phyloP scores from a whole-genome alignment of 768 basidiomycete species.

The Naganishia randhawae region DNA sequence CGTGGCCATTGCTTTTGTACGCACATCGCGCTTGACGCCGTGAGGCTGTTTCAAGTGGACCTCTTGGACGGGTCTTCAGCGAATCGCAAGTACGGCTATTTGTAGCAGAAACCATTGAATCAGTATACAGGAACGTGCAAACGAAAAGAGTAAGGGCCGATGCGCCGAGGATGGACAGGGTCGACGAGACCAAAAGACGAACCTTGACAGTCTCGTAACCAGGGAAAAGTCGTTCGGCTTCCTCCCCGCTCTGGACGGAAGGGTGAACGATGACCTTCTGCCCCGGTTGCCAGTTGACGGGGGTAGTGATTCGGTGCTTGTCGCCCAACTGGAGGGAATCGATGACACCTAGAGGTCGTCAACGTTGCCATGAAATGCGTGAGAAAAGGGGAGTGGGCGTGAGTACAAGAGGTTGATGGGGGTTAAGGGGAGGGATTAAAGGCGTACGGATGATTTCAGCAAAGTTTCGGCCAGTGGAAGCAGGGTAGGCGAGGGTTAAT shows the following conservation, averaged over 20 bases:
- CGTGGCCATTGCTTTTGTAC: not conserved
- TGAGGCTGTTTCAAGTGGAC: not conserved
- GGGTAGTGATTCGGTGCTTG: slow-evolving; percentile 58
- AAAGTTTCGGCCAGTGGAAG: slow-evolving; percentile 92
- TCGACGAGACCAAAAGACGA: slow-evolving; percentile 37
- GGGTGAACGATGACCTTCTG: slow-evolving; percentile 84
- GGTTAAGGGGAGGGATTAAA: not conserved
- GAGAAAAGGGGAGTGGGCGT: not conserved
- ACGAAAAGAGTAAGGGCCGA: slow-evolving; percentile 1
- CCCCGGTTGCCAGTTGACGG: slow-evolving; percentile 91
- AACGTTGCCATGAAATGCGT: slow-evolving; percentile 32
- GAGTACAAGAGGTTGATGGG: not conserved
- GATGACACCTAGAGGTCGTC: slow-evolving; percentile 59
- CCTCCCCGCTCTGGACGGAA: slow-evolving; percentile 67
- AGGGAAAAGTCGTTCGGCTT: slow-evolving; percentile 89
- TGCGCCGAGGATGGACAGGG: too few relatives aligned
- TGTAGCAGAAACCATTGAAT: too few relatives aligned
- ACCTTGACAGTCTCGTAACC: slow-evolving; percentile 75
- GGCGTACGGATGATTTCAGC: slow-evolving; percentile 57
- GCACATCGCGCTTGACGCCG: not conserved
- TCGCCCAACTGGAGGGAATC: slow-evolving; percentile 85
- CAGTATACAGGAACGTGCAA: too few relatives aligned
- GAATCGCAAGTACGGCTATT: slow-evolving; percentile 76
- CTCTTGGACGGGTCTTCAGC: slow-evolving; percentile 46
- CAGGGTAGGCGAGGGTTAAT: slow-evolving; percentile 84